phyloP scores from a whole-genome alignment of 192 early-diverging fungal genomes.

The Umbelopsis vinacea region DNA sequence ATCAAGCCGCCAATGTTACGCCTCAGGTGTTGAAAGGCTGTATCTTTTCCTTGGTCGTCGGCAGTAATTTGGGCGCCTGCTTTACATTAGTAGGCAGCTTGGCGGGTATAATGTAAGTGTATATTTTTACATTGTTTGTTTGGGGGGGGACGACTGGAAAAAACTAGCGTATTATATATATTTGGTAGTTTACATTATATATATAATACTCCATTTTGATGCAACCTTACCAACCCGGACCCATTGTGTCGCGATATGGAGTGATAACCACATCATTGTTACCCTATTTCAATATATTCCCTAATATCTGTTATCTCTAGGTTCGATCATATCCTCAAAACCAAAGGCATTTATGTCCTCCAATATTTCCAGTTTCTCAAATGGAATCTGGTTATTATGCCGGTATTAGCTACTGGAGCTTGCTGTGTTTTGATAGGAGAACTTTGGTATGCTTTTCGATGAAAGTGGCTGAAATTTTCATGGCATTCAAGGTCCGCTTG shows the following conservation, averaged over 20 bases:
- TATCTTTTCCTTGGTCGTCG: conserved; percentile 74
- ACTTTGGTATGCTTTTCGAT: conserved; percentile 42
- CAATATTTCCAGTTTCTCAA: conserved; percentile 58
- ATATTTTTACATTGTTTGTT: conserved; percentile 8
- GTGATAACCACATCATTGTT: conserved; percentile 1
- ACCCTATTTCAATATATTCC: background rate
- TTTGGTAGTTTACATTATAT: background rate
- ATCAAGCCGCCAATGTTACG: conserved; percentile 36
- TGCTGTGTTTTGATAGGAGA: conserved; percentile 57
- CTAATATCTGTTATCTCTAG: conserved; percentile 14
- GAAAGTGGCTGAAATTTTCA: conserved; percentile 9
- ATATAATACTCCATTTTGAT: background rate
- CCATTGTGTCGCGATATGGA: background rate
- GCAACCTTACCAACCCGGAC: background rate
- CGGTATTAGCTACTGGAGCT: conserved; percentile 51
- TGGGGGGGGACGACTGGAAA: background rate
- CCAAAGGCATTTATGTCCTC: conserved; percentile 47
- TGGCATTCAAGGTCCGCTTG: conserved; percentile 5
- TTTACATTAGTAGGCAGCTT: conserved; percentile 73
- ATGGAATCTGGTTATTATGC: conserved; percentile 65
- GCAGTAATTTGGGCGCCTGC: conserved; percentile 85
- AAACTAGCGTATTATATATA: background rate
- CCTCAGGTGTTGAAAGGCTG: conserved; percentile 55
- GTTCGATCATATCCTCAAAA: conserved; percentile 60
- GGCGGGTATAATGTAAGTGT: conserved; percentile 69